These are phyloP conservation scores for Holtermannia corniformis DNA, from an alignment of 768 basidiomycete species.

Conservation along the genomic window DNA sequence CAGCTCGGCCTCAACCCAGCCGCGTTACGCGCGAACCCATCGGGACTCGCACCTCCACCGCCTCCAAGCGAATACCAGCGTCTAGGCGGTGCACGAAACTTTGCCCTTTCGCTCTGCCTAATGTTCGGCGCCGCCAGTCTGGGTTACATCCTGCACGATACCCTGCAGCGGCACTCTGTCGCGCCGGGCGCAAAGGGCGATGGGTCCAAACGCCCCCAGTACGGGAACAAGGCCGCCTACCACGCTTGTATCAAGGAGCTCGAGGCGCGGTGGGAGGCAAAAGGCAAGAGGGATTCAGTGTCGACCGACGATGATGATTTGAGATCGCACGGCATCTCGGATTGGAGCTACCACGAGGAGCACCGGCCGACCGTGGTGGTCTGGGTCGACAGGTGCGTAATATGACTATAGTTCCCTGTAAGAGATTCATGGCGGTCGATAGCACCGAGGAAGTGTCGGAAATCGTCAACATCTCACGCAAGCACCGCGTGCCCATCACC, in stretches of 20 bases:
- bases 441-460: slow-evolving; percentile 74
- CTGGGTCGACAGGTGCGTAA: slow-evolving; percentile 26
- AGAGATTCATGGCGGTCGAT: neutral
- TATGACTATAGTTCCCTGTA: neutral
- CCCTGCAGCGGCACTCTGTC: neutral
- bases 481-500: slow-evolving; percentile 64
- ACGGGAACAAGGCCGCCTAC: slow-evolving; percentile 23
- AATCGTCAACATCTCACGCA: slow-evolving; percentile 64
- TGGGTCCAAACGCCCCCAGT: slow-evolving; percentile 20
- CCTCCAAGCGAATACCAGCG: no score
- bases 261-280: slow-evolving; percentile 7
- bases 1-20: no score
- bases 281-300: slow-evolving; percentile 23
- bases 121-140: neutral
- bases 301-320: slow-evolving; percentile 29
- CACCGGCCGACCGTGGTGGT: slow-evolving; percentile 36
- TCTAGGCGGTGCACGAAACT: neutral
- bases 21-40: no score
- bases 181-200: neutral
- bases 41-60: no score
- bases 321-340: slow-evolving; percentile 29
- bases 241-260: slow-evolving; percentile 24
- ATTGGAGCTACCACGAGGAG: slow-evolving; percentile 36
- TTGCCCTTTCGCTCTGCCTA: neutral
- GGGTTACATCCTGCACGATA: neutral